Percentiles rank a stretch among this genome's conserved stretches.
Evolutionary conservation across 768 basidiomycete genomes (phyloP).

Genomic region (Serendipita sp.): DNA sequence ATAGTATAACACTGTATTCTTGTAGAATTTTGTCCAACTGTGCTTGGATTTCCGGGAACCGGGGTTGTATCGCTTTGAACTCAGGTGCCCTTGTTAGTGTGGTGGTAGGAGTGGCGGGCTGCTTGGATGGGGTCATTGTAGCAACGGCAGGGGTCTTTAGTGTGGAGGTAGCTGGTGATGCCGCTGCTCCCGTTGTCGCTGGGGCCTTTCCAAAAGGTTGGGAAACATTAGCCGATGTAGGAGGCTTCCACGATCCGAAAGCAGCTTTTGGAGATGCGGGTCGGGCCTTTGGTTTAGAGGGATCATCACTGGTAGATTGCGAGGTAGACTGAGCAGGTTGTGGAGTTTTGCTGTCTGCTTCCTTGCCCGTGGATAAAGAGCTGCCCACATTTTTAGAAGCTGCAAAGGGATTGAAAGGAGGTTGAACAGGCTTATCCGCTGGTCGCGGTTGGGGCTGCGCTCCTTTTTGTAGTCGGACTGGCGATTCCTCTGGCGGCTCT

Average conservation of each 20-base stretch:
- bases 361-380: constrained; percentile 13
- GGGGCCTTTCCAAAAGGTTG: too few species aligned
- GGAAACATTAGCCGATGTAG: constrained; percentile 5
- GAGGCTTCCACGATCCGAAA: constrained; percentile 20
- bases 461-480: constrained; percentile 21
- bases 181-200: constrained; percentile 11
- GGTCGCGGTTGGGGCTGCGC: constrained; percentile 17
- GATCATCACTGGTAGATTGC: not conserved
- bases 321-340: constrained; percentile 23
- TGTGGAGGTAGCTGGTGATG: constrained; percentile 15
- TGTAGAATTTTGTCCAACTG: constrained; percentile 37
- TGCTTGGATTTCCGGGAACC: constrained; percentile 36
- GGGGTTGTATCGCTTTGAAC: constrained; percentile 52
- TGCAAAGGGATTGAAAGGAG: not conserved
- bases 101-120: constrained; percentile 10
- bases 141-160: constrained; percentile 35
- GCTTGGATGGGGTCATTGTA: not conserved
- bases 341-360: constrained; percentile 34
- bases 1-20: constrained; percentile 11
- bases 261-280: constrained; percentile 27
- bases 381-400: not conserved
- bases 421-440: not conserved
- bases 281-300: constrained; percentile 18
- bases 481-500: constrained; percentile 20
- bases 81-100: constrained; percentile 16